Conservation (phyloP, 2,329 filamentous ascomycete species). For the Thelonectria discophora region DNA sequence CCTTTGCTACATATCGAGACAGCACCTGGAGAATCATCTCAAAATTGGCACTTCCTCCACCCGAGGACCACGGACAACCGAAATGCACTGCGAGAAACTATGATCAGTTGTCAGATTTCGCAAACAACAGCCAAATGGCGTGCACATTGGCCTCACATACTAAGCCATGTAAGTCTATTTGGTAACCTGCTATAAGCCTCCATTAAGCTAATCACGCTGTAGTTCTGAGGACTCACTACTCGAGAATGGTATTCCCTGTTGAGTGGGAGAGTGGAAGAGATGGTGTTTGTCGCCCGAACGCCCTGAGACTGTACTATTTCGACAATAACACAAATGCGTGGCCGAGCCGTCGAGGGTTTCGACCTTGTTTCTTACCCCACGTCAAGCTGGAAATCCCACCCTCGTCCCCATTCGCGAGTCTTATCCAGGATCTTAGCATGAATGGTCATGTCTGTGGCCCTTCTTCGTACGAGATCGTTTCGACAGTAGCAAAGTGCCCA, state of each 20-base stretch:
- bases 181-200: not conserved
- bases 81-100: conserved; percentile 40
- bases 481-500: conserved; percentile 61
- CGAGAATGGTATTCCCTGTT: conserved; percentile 38
- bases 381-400: conserved; percentile 35
- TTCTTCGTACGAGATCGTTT: conserved; percentile 64
- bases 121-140: conserved; percentile 23
- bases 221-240: conserved; percentile 44
- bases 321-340: conserved; percentile 29
- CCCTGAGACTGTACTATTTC: conserved; percentile 33
- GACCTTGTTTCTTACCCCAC: conserved; percentile 33
- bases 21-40: conserved; percentile 52
- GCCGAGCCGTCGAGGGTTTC: conserved; percentile 28
- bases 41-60: conserved; percentile 39
- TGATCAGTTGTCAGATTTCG: conserved; percentile 32
- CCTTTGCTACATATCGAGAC: conserved; percentile 51
- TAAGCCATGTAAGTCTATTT: conserved; percentile 41
- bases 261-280: conserved; percentile 41
- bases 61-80: conserved; percentile 30
- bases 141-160: conserved; percentile 44
- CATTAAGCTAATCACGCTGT: conserved; percentile 3
- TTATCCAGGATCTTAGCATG: conserved; percentile 30
- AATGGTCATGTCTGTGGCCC: conserved; percentile 48
- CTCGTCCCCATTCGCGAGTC: conserved; percentile 30
- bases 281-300: conserved; percentile 39